phyloP scores from a whole-genome alignment of 1,284 basidiomycete species.

The Boletellus deceptivus region DNA sequence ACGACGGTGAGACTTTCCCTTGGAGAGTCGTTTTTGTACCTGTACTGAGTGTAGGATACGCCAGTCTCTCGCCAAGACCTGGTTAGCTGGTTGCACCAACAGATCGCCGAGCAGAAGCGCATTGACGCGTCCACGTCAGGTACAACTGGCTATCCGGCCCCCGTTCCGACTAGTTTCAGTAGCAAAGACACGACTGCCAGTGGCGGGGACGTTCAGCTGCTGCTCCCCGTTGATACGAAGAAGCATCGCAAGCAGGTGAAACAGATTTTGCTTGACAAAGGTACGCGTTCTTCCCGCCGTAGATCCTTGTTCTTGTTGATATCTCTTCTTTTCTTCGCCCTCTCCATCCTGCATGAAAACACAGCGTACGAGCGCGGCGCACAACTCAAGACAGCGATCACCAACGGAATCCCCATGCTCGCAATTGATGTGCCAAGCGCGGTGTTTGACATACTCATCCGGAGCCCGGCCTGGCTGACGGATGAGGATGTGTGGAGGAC shows the following conservation, averaged over 20 bases:
- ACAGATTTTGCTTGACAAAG: constrained; percentile 65
- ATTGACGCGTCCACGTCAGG: constrained; percentile 65
- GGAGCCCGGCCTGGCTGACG: constrained; percentile 58
- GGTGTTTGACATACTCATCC: constrained; percentile 62
- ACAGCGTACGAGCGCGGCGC: constrained; percentile 61
- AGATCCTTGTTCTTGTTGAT: no score
- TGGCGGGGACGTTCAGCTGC: constrained; percentile 52
- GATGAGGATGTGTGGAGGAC: constrained; percentile 74
- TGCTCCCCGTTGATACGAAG: constrained; percentile 66
- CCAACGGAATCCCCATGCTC: constrained; percentile 62
- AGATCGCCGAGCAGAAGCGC: constrained; percentile 75
- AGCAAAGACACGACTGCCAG: constrained; percentile 43
- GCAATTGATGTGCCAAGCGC: constrained; percentile 63
- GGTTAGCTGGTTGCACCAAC: constrained; percentile 67
- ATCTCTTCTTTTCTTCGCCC: no score
- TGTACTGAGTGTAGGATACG: not conserved
- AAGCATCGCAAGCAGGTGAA: constrained; percentile 73
- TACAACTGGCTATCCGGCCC: constrained; percentile 38
- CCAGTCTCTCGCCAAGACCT: constrained; percentile 69
- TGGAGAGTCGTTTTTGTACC: not conserved
- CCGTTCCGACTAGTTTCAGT: constrained; percentile 26
- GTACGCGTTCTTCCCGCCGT: constrained; percentile 32
- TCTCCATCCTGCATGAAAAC: no score
- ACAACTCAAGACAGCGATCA: constrained; percentile 55
- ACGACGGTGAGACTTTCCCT: constrained; percentile 51